These are phyloP conservation scores for Elaeis oleifera DNA, from an alignment of 202 grass and related monocot genomes.

Conservation along the genomic window DNA sequence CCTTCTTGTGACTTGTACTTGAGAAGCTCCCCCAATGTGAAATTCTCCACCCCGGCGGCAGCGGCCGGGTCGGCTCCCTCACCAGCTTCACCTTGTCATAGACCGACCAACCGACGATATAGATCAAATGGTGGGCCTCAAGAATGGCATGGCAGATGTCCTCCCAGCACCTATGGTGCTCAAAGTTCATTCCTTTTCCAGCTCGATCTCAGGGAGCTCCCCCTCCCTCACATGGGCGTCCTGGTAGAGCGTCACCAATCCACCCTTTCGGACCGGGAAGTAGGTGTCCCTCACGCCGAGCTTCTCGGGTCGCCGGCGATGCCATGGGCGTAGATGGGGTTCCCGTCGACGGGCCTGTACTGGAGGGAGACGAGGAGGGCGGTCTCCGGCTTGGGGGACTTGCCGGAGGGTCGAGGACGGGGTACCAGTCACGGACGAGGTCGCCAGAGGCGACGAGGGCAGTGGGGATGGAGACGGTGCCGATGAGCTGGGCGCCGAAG, in stretches of 20 bases:
- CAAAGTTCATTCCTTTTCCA: constrained; percentile 44
- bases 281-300: constrained; percentile 63
- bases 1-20: constrained; percentile 97
- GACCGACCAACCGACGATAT: constrained; percentile 87
- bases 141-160: constrained; percentile 96
- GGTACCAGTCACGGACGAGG: constrained; percentile 50
- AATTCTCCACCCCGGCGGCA: constrained; percentile 35
- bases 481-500: constrained; percentile 81
- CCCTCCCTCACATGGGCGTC: constrained; percentile 70
- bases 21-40: constrained; percentile 78
- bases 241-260: constrained; percentile 69
- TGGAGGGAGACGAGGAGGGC: constrained; percentile 47
- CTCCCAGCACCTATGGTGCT: constrained; percentile 82
- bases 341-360: constrained; percentile 36
- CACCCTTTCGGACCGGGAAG: constrained; percentile 73
- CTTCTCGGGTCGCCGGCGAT: constrained; percentile 56
- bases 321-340: constrained; percentile 43
- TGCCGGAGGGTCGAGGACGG: constrained; percentile 42
- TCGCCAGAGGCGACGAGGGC: constrained; percentile 10
- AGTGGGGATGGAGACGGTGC: constrained; percentile 46
- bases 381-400: constrained; percentile 54
- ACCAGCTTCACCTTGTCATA: constrained; percentile 84
- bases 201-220: constrained; percentile 53
- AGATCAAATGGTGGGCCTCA: constrained; percentile 93
- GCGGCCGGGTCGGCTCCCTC: constrained; percentile 47